Evolutionary conservation across 2,329 filamentous ascomycete species (phyloP).

Genomic region (Elsinoe australis): DNA sequence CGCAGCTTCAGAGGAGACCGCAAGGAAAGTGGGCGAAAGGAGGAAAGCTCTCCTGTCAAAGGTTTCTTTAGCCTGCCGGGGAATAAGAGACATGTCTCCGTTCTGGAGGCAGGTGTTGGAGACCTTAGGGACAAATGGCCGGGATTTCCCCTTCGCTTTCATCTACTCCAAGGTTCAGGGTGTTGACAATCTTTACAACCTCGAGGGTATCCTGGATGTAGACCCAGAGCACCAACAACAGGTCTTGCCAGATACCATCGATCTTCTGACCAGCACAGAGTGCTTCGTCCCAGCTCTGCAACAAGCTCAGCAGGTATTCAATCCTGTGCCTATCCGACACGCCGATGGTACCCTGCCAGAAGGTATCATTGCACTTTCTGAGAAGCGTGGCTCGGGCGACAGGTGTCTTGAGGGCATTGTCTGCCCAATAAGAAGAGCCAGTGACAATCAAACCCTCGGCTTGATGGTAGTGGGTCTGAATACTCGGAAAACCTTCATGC

Average conservation of each 20-base stretch:
- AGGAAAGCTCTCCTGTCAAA: constrained; percentile 14
- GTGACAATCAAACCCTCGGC: constrained; percentile 14
- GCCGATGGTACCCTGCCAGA: constrained; percentile 5
- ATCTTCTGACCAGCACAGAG: neutral
- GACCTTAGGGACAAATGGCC: constrained; percentile 8
- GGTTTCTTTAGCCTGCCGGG: constrained; percentile 10
- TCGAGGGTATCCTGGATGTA: constrained; percentile 15
- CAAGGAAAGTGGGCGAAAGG: constrained; percentile 10
- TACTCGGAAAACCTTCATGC: constrained; percentile 16
- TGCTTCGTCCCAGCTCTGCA: neutral
- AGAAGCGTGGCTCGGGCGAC: constrained; percentile 1
- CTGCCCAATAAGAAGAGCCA: constrained; percentile 13
- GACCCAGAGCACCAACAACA: constrained; percentile 4
- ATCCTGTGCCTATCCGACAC: neutral
- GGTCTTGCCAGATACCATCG: constrained; percentile 1
- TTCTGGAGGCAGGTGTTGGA: constrained; percentile 17
- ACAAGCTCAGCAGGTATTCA: constrained; percentile 4
- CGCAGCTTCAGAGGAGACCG: constrained; percentile 17
- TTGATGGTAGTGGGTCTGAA: constrained; percentile 16
- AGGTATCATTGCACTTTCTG: constrained; percentile 13
- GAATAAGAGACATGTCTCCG: constrained; percentile 6
- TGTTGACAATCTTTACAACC: constrained; percentile 6
- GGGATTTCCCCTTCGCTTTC: constrained; percentile 20
- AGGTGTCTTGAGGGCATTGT: constrained; percentile 9
- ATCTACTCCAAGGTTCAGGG: constrained; percentile 14